Base-by-base conservation (phyloP, 345 rosid species). In the Atalantia buxifolia region DNA sequence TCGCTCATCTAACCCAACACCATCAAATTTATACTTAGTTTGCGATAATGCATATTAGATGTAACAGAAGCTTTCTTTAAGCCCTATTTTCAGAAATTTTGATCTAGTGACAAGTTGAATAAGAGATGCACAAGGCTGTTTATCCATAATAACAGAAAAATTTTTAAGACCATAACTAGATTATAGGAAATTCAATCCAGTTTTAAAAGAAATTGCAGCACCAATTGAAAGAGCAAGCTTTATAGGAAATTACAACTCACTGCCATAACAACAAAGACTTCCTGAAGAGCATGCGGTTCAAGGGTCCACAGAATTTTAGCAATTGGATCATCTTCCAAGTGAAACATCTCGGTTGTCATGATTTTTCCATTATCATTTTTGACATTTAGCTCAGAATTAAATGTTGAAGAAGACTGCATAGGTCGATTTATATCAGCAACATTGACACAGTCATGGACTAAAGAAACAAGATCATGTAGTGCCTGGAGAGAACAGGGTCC, bases 381-480 rank as follows among this genome's bases (percentile, higher is more conserved):
- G 67, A 64, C 40, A 72, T 57, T 60, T 76, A 74, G 66, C 30
- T 63, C 80, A 66, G 86, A 84, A 71, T 67, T 85, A 77, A 78
- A 72, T 67, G 79, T 79, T 76, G 88, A 75, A 70, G 84, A 68
- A 71, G 86, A 77, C 62, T 73, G 81, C 60, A 64, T 72, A 16
- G 50, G 75, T 78, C 62, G 84, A 83, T 79, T 85, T 78, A 82
- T 80, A 72, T 75, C 87, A 76, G 76, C 84, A 71, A 79, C 74
- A 83, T 86, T 90, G 66, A 94, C 90, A 59, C 48, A 81, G 69
- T 87, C 87, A 85, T 92, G 97, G 77, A 92, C 97, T 73, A 91
- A 82, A 81, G 97, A 89, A 84, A 92, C 90, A 75, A 95, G 91
- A 66, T 89, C 85, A 69, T 86, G 93, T 83, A 92, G 91, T 82